Base-by-base conservation (phyloP, 2,329 filamentous ascomycete species). In the Xylaria multiplex region DNA sequence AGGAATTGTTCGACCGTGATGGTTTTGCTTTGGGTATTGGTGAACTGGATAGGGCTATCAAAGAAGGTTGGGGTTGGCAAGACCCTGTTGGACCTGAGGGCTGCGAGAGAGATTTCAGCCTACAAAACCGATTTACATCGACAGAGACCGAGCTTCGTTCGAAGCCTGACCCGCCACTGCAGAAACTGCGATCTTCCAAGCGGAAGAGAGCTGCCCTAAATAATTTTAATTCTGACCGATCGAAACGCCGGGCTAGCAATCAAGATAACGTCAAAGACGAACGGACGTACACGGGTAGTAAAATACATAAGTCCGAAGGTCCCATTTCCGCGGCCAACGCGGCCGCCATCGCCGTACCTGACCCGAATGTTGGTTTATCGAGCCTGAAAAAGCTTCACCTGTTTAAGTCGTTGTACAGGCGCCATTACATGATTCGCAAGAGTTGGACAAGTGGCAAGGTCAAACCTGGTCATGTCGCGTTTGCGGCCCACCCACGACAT, bases 51-150 rank as follows among this genome's bases (percentile, higher is more conserved):
- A 90, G 90, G 72, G 94, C 96, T 35, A 93, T 98, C 62, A 83
- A 84, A 48, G 93, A 98, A 81, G 96, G 96, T 14, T 99, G 96
- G 96, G 96, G 94, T 14, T 99, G 96, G 93, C 96, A 99, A 77
- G 93, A 95, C 75, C 93, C 94, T 0, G 86, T 88, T 62, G 91
- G 91, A 0, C 79, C 85, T 3, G 87, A 92, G 59, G 93, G 91
- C 27, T 93, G 86, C 62, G 96, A 99, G 78, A 86, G 88, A 64
- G 94, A 99, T 76, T 79, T 97, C 55, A 93, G 92, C 77, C 79
- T 84, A 68, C 82, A 84, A 50, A 84, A 77, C 68, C 83, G 80
- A 57, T 78, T 88, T 59, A 84, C 83, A 4, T 84, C 83, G 4
- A 82, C 83, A 6, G 86, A 89, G 68, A 79, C 81, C 2, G 85